A percentile compares a stretch with the other conserved stretches of the same genome.
These are phyloP conservation scores for Ascochyta lentis DNA, from an alignment of 2,329 filamentous ascomycete species.

Conservation along the genomic window DNA sequence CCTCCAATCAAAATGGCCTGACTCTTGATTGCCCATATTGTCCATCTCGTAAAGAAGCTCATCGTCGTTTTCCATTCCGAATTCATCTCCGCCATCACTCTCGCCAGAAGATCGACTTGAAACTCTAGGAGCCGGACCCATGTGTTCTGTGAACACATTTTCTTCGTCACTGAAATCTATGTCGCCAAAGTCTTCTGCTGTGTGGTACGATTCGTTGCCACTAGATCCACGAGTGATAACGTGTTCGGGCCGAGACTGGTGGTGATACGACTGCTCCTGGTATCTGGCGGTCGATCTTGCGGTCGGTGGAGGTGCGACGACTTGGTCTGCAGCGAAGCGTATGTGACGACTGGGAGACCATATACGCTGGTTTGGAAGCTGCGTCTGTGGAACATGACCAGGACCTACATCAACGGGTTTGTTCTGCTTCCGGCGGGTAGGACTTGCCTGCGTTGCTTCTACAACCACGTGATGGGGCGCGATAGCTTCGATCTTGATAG, in stretches of 20 bases:
- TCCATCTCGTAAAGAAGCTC: slow-evolving; percentile 51
- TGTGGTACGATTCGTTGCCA: slow-evolving; percentile 19
- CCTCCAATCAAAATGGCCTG: slow-evolving; percentile 38
- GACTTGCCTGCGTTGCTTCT: slow-evolving; percentile 41
- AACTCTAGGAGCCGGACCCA: slow-evolving; percentile 24
- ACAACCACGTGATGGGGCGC: slow-evolving; percentile 32
- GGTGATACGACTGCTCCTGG: slow-evolving; percentile 25
- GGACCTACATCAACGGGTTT: slow-evolving; percentile 13
- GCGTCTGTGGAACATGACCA: slow-evolving; percentile 39
- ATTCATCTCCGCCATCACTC: slow-evolving; percentile 38
- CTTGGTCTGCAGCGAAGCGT: slow-evolving; percentile 31
- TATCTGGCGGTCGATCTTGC: neutral
- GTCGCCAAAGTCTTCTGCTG: slow-evolving; percentile 32
- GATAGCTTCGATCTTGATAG: slow-evolving; percentile 18
- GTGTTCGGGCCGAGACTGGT: slow-evolving; percentile 16
- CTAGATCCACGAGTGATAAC: slow-evolving; percentile 6
- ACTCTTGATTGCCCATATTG: slow-evolving; percentile 50
- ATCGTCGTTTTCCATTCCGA: slow-evolving; percentile 37
- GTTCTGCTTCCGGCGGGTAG: slow-evolving; percentile 24
- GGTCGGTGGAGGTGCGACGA: slow-evolving; percentile 18
- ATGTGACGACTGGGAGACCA: slow-evolving; percentile 39
- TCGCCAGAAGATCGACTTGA: neutral
- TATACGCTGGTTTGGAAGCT: slow-evolving; percentile 33
- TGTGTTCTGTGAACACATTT: slow-evolving; percentile 28
- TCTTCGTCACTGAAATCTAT: slow-evolving; percentile 38